A percentile compares a stretch with the other conserved stretches of the same genome.
Conservation (phyloP, 768 basidiomycete genomes). For the Leucosporidium creatinivorum region DNA sequence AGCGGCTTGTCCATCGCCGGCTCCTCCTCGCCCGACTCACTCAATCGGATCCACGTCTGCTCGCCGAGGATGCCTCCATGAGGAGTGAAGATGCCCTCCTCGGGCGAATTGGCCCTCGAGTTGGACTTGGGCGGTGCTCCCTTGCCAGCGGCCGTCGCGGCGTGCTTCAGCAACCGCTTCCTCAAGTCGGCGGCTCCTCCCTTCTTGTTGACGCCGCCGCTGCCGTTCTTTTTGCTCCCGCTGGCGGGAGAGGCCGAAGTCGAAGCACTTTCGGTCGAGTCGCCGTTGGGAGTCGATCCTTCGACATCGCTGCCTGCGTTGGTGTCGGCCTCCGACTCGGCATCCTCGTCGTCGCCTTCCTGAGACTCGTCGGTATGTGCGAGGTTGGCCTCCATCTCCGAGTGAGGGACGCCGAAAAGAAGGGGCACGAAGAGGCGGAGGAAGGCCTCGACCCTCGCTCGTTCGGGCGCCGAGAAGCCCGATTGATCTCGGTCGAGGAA, state of each 20-base stretch:
- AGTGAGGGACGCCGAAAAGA: slow-evolving; percentile 54
- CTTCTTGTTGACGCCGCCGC: slow-evolving; percentile 27
- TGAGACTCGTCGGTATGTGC: slow-evolving; percentile 35
- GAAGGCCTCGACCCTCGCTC: slow-evolving; percentile 77
- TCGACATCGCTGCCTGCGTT: slow-evolving; percentile 39
- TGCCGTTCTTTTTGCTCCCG: slow-evolving; percentile 16
- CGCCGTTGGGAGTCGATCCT: slow-evolving; percentile 14
- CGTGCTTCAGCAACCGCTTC: slow-evolving; percentile 70
- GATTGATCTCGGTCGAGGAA: slow-evolving; percentile 78
- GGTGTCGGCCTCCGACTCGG: slow-evolving; percentile 63
- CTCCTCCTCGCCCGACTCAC: slow-evolving; percentile 43
- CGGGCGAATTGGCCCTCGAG: slow-evolving; percentile 38
- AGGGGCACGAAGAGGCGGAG: slow-evolving; percentile 75
- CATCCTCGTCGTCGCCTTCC: slow-evolving; percentile 49
- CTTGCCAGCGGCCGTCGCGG: slow-evolving; percentile 47
- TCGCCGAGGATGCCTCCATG: slow-evolving; percentile 12
- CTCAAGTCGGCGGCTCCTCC: slow-evolving; percentile 58
- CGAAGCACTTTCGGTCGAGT: background rate
- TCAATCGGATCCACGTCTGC: slow-evolving; percentile 36
- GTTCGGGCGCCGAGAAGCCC: slow-evolving; percentile 59
- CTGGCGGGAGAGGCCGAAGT: slow-evolving; percentile 4
- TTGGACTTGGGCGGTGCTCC: slow-evolving; percentile 44
- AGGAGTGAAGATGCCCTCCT: slow-evolving; percentile 11
- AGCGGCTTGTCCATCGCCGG: slow-evolving; percentile 63
- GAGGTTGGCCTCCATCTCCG: slow-evolving; percentile 46